Evolutionary conservation across 352 stramenopile genomes (phyloP), one percentile per base, ranked within the genome.

Genomic region (Phytophthora podocarpi): DNA sequence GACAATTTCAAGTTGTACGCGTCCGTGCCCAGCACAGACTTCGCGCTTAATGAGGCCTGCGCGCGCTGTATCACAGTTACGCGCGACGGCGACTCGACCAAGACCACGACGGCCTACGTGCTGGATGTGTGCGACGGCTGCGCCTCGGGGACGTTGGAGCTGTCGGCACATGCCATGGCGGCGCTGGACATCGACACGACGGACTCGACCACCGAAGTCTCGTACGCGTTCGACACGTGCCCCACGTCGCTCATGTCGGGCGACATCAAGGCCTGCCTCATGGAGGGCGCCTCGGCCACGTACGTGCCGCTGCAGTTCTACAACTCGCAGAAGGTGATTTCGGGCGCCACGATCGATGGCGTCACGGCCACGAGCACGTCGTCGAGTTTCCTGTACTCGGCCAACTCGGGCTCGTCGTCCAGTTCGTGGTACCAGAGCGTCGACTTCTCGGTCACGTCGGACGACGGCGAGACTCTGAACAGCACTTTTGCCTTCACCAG

Each of bases 251-350:
- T 91, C 36, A 60, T 90, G 49, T 66, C 77, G n/a, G 86, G 86
- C 9, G 75, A 88, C 54, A 80, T 95, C 24, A 85, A 86, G 56
- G 86, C 84, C 35, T 95, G 86, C 57, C 59, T 93, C 5, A 93
- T 93, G 84, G 86, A 95, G 49, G 86, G 86, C 31, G 81, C 80
- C 21, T 91, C 82, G 18, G 76, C 76, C 30, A 78, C 85, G 30
- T 95, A 95, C 73, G 81, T 93, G 35, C 86, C 86, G 32, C 65
- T 95, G 40, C 84, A 95, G 72, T 87, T 93, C 36, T 90, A 78
- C 67, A 93, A 93, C 72, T 79, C 82, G 47, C 74, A 89, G 52
- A 89, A 90, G 54, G 70, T 89, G 15, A 89, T 95, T 20, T 61
- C 72, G 12, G 70, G 43, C 28, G 86, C 70, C 28, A 85, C 68